Conservation (phyloP, 2,329 filamentous ascomycete species). For the Amesomyces nigricolor region DNA sequence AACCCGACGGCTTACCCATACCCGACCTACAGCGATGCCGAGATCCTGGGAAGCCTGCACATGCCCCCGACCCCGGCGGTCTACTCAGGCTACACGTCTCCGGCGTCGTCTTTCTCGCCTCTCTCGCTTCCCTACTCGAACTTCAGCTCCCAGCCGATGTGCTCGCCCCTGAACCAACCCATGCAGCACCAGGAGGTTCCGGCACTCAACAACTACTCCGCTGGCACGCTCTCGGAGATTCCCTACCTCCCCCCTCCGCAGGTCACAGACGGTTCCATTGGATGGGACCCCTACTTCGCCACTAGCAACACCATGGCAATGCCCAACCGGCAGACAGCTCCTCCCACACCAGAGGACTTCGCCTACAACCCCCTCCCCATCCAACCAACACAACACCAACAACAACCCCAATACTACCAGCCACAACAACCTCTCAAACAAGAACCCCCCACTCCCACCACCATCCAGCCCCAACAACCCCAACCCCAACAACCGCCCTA, state of each 20-base stretch:
- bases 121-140: slow-evolving; percentile 43
- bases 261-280: slow-evolving; percentile 20
- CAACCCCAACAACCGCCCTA: background rate
- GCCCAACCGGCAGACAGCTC: slow-evolving; percentile 42
- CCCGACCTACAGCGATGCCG: slow-evolving; percentile 38
- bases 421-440: background rate
- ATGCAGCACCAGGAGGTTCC: slow-evolving; percentile 13
- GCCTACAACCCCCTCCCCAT: slow-evolving; percentile 27
- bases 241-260: slow-evolving; percentile 18
- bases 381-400: slow-evolving; percentile 28
- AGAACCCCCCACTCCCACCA: background rate
- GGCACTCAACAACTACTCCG: slow-evolving; percentile 7
- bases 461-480: no score
- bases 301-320: slow-evolving; percentile 37
- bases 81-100: slow-evolving; percentile 56
- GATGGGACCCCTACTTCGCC: slow-evolving; percentile 43
- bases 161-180: slow-evolving; percentile 24
- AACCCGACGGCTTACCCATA: slow-evolving; percentile 36
- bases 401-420: background rate
- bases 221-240: slow-evolving; percentile 11
- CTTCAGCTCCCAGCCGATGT: slow-evolving; percentile 34
- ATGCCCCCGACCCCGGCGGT: slow-evolving; percentile 48
- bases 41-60: slow-evolving; percentile 38
- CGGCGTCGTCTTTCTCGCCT: slow-evolving; percentile 47
- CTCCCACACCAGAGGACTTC: slow-evolving; percentile 56